phyloP scores from a whole-genome alignment of 2,329 filamentous ascomycete species.

The Pestalotiopsis sp. region DNA sequence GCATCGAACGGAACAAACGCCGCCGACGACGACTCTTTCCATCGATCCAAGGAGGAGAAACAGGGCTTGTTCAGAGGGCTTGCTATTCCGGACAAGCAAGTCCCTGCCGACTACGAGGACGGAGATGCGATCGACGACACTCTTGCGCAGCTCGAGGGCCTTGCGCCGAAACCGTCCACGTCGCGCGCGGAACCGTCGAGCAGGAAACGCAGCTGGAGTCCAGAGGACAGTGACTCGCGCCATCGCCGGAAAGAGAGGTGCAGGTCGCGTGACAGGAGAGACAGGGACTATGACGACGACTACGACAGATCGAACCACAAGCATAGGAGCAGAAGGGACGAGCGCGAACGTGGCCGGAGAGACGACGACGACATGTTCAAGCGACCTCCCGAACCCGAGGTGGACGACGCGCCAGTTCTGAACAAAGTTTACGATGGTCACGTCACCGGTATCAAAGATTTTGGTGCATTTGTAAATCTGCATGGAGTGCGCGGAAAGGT shows the following conservation, averaged over 20 bases:
- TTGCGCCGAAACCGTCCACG: conserved; percentile 67
- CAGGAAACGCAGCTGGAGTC: conserved; percentile 64
- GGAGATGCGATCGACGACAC: conserved; percentile 86
- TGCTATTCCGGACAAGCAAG: conserved; percentile 77
- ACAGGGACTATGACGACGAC: conserved; percentile 32
- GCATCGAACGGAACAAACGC: conserved; percentile 42
- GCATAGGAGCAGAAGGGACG: conserved; percentile 44
- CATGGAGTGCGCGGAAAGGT: conserved; percentile 84
- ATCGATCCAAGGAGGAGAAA: conserved; percentile 66
- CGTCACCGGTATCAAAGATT: conserved; percentile 92
- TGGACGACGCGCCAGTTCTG: conserved; percentile 80
- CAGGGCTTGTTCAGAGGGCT: conserved; percentile 89
- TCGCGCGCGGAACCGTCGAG: conserved; percentile 42
- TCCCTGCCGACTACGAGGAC: conserved; percentile 35
- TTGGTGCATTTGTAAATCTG: conserved; percentile 94
- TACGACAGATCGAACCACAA: conserved; percentile 50
- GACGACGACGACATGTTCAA: conserved; percentile 63
- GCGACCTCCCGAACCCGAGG: conserved; percentile 68
- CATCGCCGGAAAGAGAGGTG: conserved; percentile 37
- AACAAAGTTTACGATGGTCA: conserved; percentile 89
- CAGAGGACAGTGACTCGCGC: conserved; percentile 39
- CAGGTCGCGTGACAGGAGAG: conserved; percentile 35
- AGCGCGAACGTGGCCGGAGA: conserved; percentile 31
- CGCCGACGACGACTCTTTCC: conserved; percentile 38
- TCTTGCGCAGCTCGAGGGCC: conserved; percentile 83